Percentiles rank a stretch among this genome's conserved stretches.
Evolutionary conservation across 441 rosid species (phyloP).

Genomic region (Raphanus hybrid): DNA sequence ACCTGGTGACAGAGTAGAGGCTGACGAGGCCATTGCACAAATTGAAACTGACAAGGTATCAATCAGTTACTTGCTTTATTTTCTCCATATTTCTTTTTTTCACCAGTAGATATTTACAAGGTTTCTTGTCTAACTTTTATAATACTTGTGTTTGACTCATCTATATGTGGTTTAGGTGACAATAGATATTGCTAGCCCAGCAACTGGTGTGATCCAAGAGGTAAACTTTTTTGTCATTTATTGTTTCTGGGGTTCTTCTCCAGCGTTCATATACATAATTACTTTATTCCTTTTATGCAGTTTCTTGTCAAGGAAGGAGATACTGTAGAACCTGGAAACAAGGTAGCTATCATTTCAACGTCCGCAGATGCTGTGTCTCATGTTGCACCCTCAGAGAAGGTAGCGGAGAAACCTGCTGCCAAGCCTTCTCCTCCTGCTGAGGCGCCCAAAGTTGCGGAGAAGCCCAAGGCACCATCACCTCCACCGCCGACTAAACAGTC

Average conservation of each 20-base stretch:
- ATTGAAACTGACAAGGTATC: conserved; percentile 83
- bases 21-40: conserved; percentile 95
- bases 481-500: conserved; percentile 71
- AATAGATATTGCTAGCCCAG: conserved; percentile 88
- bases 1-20: conserved; percentile 92
- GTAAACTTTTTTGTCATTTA: neutral
- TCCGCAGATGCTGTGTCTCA: conserved; percentile 78
- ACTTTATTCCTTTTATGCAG: conserved; percentile 43
- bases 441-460: conserved; percentile 53
- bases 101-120: no score
- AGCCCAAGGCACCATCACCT: conserved; percentile 62
- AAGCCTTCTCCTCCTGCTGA: conserved; percentile 64
- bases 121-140: conserved; percentile 11
- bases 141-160: conserved; percentile 26
- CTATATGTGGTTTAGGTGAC: conserved; percentile 66
- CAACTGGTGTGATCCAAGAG: no score
- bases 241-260: conserved; percentile 15
- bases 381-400: conserved; percentile 79
- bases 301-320: conserved; percentile 89
- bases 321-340: conserved; percentile 89
- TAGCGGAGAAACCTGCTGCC: conserved; percentile 58
- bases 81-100: neutral
- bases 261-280: conserved; percentile 25
- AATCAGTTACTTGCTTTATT: neutral
- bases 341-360: conserved; percentile 81